Evolutionary conservation across 331 rosid species (phyloP), one percentile per base, ranked within the genome.

Genomic region (Quercus tomentella): DNA sequence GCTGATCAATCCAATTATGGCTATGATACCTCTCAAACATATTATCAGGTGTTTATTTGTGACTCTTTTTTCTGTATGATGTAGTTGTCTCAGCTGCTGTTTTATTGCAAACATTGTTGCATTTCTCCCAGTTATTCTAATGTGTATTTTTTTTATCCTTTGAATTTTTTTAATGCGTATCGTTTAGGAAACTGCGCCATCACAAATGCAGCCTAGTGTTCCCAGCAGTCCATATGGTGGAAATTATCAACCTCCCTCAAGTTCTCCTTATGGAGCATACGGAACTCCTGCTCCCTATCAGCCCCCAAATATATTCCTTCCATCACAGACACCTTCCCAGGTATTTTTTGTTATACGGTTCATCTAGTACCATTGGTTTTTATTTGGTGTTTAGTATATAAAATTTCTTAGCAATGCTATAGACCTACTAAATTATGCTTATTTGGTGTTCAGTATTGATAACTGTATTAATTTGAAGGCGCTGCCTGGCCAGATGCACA

Each of bases 11-110:
- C 90, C 77, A 83, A 58, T 80, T 88, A 78, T 72, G 84, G 78
- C 16, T 23, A 66, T 71, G 84, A 62, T 57, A 58, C 70, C 66
- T 23, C 82, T 70, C 14, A 86, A 78, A 70, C 76, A 74, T 87
- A 89, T 78, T 87, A 90, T 83, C 98, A 86, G 99, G 99, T 95
- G 73, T 76, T 74, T 74, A 68, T 70, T 71, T 74, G 12, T 77
- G 58, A 74, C 62, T 78, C 43, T 82, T 76, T 49, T 61, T 77
- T 71, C 45, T 21, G 70, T 74, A 45, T 23, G 35, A 28, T 69
- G 31, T 11, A 45, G 30, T 21, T 20, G 74, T 12, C 3, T 31
- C 71, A 18, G 23, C 43, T 31, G 71, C 25, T 66, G 20, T 51
- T 9, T 23, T 41, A 21, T 54, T 54, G 33, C n/a, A 20, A 66